A percentile compares a stretch with the other conserved stretches of the same genome.
Evolutionary conservation across 352 stramenopile genomes (phyloP).

Genomic region (Pythium chondricola): DNA sequence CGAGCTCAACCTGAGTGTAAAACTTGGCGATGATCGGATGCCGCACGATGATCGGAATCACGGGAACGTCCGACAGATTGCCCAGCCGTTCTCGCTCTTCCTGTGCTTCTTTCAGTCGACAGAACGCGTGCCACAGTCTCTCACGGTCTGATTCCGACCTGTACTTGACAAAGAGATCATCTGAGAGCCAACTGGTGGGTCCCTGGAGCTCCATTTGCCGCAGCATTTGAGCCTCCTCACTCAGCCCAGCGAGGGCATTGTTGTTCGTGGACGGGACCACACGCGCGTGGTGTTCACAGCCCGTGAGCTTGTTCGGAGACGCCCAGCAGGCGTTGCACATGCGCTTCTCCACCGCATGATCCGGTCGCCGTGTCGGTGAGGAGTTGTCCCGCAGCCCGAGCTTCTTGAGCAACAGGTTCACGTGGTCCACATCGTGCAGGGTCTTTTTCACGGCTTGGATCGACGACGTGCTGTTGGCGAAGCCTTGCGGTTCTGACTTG

Average conservation of each 20-base stretch:
- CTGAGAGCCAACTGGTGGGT: constrained; percentile 70
- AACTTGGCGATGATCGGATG: constrained; percentile 64
- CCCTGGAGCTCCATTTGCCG: constrained; percentile 58
- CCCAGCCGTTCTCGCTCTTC: constrained; percentile 23
- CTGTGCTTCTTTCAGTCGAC: constrained; percentile 31
- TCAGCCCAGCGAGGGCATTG: constrained; percentile 39
- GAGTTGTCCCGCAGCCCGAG: constrained; percentile 48
- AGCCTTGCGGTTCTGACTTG: constrained; percentile 27
- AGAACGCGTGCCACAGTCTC: constrained; percentile 42
- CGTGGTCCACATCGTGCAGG: constrained; percentile 65
- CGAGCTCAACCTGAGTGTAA: constrained; percentile 51
- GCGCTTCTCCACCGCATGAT: constrained; percentile 67
- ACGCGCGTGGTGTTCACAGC: constrained; percentile 54
- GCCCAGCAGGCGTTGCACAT: constrained; percentile 83
- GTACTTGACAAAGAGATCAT: constrained; percentile 79
- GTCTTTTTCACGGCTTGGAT: constrained; percentile 46
- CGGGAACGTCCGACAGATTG: constrained; percentile 16
- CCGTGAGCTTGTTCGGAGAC: constrained; percentile 43
- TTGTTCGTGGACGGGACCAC: constrained; percentile 26
- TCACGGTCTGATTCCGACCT: constrained; percentile 69
- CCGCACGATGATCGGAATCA: constrained; percentile 51
- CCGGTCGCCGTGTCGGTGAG: constrained; percentile 31
- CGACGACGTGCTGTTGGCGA: constrained; percentile 6
- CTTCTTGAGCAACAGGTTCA: constrained; percentile 60
- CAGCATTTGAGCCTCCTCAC: constrained; percentile 42